Evolutionary conservation across 176 grass and related monocot species (phyloP), one percentile per base, ranked within the genome.

Genomic region (Oryza longistaminata): DNA sequence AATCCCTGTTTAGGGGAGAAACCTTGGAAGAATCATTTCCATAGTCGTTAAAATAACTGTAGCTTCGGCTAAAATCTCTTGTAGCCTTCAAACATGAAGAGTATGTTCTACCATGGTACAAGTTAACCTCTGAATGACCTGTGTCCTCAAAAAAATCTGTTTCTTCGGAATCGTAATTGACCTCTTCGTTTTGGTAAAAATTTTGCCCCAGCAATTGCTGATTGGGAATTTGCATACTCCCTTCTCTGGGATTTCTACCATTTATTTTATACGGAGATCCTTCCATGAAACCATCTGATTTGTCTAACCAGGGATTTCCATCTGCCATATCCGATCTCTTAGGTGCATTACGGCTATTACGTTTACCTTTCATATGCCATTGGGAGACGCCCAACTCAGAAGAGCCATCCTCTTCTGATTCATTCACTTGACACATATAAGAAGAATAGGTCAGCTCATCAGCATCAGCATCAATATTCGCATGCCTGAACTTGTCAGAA

Each of bases 331-430:
- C 79, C 61, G 76, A 78, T 70, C 79, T 88, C 82, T 92, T 99
- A 7, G 43, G 64, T 68, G 80, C 82, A 78, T 86, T 96, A 78
- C 93, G 87, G 75, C n/a, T 99, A 82, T 96, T 99, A 81, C 96
- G 96, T 91, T 99, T 99, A 71, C 96, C 93, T 91, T 99, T 99
- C 69, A 94, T 92, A 85, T 89, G 91, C 96, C 96, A 99, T 58
- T 83, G 92, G 46, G 96, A 99, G 74, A 96, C 90, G 75, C 90
- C 93, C 40, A 75, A 49, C 17, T 95, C 90, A 84, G 90, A 85
- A 74, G 88, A 92, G 90, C 75, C 85, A 88, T 86, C 76, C 46
- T 85, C 90, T 86, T 92, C 91, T 39, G 89, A 82, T 69, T 81
- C 81, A 81, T 96, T 90, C 14, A 86, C 83, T 27, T 89, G 83